Base-by-base conservation (phyloP, 139 green algal genomes). In the Trebouxia sp. region DNA sequence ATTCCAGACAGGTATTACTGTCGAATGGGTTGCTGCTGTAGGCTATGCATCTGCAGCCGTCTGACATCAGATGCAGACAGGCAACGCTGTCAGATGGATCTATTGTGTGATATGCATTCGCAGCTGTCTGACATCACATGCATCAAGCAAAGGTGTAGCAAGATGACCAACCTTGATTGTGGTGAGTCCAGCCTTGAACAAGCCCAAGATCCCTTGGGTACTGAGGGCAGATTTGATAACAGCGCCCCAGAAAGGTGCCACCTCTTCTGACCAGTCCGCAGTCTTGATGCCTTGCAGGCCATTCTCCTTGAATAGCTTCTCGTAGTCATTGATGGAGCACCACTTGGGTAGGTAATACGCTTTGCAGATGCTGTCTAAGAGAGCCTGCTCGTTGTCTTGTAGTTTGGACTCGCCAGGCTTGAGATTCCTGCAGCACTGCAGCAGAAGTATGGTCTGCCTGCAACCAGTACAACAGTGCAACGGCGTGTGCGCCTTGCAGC, bases 261-360 rank as follows among this genome's bases (percentile, higher is more conserved):
- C 94, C 83, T 95, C 87, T n/a, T 94, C 86, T 4, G 84, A 92
- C 96, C 96, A 99, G 84, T 99, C 96, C 0, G 83, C 89, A 1
- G 78, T 90, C 20, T 81, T 88, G 22, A 97, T 86, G 79, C 92
- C 88, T 41, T 90, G 77, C 20, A 92, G 38, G 1, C 90, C 90
- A 26, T 83, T 30, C 32, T 82, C 83, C 56, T 85, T 35, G 55
- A 95, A 93, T 4, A 98, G 84, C 5, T 56, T 24, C 76, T 91
- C 47, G 84, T 99, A 99, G 79, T 99, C 96, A 12, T 86, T 88
- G 14, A 94, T 58, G 24, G 90, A 96, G 90, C 95, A 98, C 97
- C 97, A 99, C 9, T 86, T 84, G 12, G 97, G 97, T 48, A 99
- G 91, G 88, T 98, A 99, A 88, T 99, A 99, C 0, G 95, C 97